Percentiles rank a stretch among this genome's conserved stretches.
Conservation (phyloP, 23 red algal genomes). For the Gracilaria domingensis region DNA sequence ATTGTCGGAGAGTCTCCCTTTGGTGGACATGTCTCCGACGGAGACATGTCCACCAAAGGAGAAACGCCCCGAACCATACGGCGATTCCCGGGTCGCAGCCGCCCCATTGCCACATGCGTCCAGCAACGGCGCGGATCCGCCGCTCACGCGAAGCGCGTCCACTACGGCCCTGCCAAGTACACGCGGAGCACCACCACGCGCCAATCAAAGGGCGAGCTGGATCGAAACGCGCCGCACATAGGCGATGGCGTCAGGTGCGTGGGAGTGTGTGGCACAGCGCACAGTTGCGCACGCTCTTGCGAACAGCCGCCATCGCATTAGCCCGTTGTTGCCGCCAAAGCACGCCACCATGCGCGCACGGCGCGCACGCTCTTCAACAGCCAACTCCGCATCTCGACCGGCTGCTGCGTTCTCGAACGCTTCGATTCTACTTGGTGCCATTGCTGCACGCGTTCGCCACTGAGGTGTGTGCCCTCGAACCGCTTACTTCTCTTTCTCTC, state of each 20-base stretch:
- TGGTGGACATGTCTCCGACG: too few relatives aligned
- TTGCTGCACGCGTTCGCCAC: background rate
- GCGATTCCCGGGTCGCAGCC: background rate
- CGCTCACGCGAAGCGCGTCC: background rate
- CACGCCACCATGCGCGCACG: background rate
- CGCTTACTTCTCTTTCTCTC: background rate
- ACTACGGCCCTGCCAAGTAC: background rate
- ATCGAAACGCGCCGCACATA: background rate
- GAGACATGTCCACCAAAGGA: too few relatives aligned
- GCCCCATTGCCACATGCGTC: background rate
- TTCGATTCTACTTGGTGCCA: too few relatives aligned
- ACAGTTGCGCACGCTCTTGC: background rate
- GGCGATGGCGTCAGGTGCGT: background rate
- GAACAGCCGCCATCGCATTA: conserved; percentile 18
- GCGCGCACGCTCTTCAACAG: background rate
- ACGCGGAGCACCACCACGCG: background rate
- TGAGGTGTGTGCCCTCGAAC: background rate
- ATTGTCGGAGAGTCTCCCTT: too few relatives aligned
- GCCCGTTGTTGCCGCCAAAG: background rate
- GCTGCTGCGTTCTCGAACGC: background rate
- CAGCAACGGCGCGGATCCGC: background rate
- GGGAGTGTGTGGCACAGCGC: background rate
- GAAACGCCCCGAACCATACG: background rate
- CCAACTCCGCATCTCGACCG: background rate
- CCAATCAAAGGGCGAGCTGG: background rate